Percentiles rank a stretch among this genome's conserved stretches.
Conservation (phyloP, 768 basidiomycete species). For the Lactarius trivialis region DNA sequence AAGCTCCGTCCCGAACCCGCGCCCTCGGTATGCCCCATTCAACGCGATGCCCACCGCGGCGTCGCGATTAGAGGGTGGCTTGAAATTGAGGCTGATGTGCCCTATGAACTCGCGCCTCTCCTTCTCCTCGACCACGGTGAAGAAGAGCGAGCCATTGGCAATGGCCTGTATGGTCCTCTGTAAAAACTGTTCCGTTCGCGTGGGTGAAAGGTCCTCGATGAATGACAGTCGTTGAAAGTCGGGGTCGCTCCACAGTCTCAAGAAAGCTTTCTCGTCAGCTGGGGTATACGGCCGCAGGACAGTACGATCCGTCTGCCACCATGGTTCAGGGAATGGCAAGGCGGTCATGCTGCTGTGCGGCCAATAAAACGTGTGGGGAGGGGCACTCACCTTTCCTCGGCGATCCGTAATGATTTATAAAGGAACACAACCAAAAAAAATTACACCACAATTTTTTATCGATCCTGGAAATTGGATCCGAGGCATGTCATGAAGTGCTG, state of each 20-base stretch:
- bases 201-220: slow-evolving; percentile 12
- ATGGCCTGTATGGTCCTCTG: slow-evolving; percentile 10
- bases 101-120: slow-evolving; percentile 32
- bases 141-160: slow-evolving; percentile 21
- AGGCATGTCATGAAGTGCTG: slow-evolving; percentile 1
- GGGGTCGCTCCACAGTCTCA: slow-evolving; percentile 18
- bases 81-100: slow-evolving; percentile 27
- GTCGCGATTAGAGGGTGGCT: slow-evolving; percentile 28
- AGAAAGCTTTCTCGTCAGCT: slow-evolving; percentile 7
- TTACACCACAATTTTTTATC: background rate
- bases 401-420: background rate
- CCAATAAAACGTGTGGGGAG: background rate
- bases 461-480: slow-evolving; percentile 13
- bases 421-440: background rate
- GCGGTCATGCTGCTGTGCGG: background rate
- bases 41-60: slow-evolving; percentile 32
- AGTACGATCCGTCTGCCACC: slow-evolving; percentile 17
- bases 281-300: slow-evolving; percentile 11
- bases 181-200: slow-evolving; percentile 9
- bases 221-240: slow-evolving; percentile 13
- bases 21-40: slow-evolving; percentile 31
- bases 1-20: slow-evolving; percentile 39
- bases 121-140: slow-evolving; percentile 28
- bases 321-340: background rate
- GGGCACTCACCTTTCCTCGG: background rate